A percentile compares a stretch with the other conserved stretches of the same genome.
Conservation (phyloP, 441 rosid genomes). For the Adansonia madagascariensis region DNA sequence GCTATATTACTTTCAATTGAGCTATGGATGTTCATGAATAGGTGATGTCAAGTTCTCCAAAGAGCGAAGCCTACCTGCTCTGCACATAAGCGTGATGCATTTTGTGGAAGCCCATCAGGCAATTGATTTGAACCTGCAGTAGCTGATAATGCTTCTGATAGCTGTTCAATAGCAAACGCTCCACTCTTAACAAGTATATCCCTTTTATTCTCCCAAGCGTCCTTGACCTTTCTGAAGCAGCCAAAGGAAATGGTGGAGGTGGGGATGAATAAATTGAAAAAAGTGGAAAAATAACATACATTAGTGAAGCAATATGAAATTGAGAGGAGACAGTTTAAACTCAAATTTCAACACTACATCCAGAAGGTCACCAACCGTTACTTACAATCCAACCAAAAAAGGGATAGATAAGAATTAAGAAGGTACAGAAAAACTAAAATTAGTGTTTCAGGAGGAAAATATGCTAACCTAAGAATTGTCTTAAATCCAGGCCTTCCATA, state of each 20-base stretch:
- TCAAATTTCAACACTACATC: slow-evolving; percentile 6
- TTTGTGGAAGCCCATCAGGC: slow-evolving; percentile 60
- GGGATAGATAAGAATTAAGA: background rate
- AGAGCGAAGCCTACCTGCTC: slow-evolving; percentile 61
- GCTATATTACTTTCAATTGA: background rate
- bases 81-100: slow-evolving; percentile 64
- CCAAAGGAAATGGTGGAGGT: background rate
- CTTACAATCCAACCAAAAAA: background rate
- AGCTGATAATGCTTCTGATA: slow-evolving; percentile 82
- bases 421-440: slow-evolving; percentile 1
- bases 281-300: slow-evolving; percentile 13
- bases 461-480: slow-evolving; percentile 69
- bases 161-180: slow-evolving; percentile 76
- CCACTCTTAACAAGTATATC: slow-evolving; percentile 78
- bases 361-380: background rate
- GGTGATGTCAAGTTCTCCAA: slow-evolving; percentile 1
- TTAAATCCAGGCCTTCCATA: slow-evolving; percentile 93
- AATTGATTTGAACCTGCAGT: slow-evolving; percentile 59
- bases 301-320: background rate
- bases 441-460: slow-evolving; percentile 18
- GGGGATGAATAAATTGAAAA: slow-evolving; percentile 2
- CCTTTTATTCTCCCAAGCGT: slow-evolving; percentile 78
- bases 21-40: background rate
- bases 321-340: background rate
- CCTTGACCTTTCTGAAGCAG: slow-evolving; percentile 79